Conservation (phyloP, 2,329 filamentous ascomycete genomes). For the Arthrocladium fulminans region DNA sequence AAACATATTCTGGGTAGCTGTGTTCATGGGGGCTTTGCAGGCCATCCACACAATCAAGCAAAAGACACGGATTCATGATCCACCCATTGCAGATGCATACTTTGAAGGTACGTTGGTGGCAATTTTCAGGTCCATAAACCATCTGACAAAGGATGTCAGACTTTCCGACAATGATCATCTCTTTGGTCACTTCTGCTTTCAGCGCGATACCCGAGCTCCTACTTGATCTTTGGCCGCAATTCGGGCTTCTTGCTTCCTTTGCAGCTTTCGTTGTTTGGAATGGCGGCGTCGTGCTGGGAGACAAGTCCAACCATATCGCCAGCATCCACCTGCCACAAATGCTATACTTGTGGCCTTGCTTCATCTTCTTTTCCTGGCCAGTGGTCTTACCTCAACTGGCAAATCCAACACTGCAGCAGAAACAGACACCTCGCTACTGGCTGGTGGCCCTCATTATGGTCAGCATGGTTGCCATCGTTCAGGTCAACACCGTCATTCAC, state of each 20-base stretch:
- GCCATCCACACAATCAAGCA: constrained; percentile 28
- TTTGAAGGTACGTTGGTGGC: constrained; percentile 36
- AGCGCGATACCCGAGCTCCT: constrained; percentile 24
- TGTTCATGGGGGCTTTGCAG: constrained; percentile 40
- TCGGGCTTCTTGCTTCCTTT: constrained; percentile 60
- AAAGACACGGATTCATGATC: constrained; percentile 38
- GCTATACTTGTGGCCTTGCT: constrained; percentile 89
- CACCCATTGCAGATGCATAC: constrained; percentile 39
- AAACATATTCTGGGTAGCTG: constrained; percentile 85
- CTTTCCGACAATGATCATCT: constrained; percentile 37
- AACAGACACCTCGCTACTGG: constrained; percentile 32
- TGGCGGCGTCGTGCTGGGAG: constrained; percentile 85
- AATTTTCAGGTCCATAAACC: background rate
- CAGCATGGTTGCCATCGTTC: constrained; percentile 47
- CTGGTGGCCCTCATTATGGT: constrained; percentile 31
- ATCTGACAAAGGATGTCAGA: constrained; percentile 20
- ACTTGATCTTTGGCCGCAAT: constrained; percentile 37
- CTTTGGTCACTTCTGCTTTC: constrained; percentile 50
- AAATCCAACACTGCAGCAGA: constrained; percentile 28
- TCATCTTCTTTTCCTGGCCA: constrained; percentile 81
- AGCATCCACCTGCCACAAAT: constrained; percentile 85
- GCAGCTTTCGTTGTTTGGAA: constrained; percentile 74
- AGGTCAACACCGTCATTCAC: constrained; percentile 85
- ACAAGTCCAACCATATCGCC: constrained; percentile 88
- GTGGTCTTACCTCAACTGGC: constrained; percentile 51